These are phyloP conservation scores for Ceratocystis destructans DNA, from an alignment of 2,329 filamentous ascomycete genomes.

Conservation along the genomic window DNA sequence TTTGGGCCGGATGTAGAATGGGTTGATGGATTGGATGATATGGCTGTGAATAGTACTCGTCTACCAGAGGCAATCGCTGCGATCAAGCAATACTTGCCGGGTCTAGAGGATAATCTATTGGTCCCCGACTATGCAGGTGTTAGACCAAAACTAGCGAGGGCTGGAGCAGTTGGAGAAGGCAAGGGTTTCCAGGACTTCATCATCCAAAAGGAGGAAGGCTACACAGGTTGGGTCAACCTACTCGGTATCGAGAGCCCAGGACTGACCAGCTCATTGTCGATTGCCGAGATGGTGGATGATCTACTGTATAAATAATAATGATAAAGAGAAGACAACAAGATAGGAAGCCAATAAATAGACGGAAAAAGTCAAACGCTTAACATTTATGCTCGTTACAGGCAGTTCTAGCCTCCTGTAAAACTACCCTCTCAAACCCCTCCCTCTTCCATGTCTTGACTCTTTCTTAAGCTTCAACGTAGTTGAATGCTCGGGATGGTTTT, in stretches of 20 bases:
- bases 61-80: slow-evolving; percentile 55
- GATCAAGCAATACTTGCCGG: slow-evolving; percentile 68
- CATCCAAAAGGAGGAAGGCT: slow-evolving; percentile 63
- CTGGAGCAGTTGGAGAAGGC: slow-evolving; percentile 46
- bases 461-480: slow-evolving; percentile 30
- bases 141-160: slow-evolving; percentile 60
- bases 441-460: slow-evolving; percentile 19
- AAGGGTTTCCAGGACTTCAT: slow-evolving; percentile 74
- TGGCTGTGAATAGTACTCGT: slow-evolving; percentile 51
- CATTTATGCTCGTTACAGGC: background rate
- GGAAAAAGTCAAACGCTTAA: background rate
- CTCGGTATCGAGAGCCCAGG: slow-evolving; percentile 90
- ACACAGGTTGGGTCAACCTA: slow-evolving; percentile 72
- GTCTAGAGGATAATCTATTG: slow-evolving; percentile 51
- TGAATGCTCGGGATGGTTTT: slow-evolving; percentile 44
- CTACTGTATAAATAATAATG: slow-evolving; percentile 31
- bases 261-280: slow-evolving; percentile 72
- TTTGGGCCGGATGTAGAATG: slow-evolving; percentile 96
- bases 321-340: too few relatives aligned
- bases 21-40: slow-evolving; percentile 57
- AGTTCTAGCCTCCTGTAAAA: background rate
- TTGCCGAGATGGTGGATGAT: slow-evolving; percentile 58
- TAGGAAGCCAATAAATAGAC: slow-evolving; percentile 18
- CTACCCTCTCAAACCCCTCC: background rate
- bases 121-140: slow-evolving; percentile 82